phyloP scores from a whole-genome alignment of 2,329 filamentous ascomycete species.

The Aureobasidium leucospermi region DNA sequence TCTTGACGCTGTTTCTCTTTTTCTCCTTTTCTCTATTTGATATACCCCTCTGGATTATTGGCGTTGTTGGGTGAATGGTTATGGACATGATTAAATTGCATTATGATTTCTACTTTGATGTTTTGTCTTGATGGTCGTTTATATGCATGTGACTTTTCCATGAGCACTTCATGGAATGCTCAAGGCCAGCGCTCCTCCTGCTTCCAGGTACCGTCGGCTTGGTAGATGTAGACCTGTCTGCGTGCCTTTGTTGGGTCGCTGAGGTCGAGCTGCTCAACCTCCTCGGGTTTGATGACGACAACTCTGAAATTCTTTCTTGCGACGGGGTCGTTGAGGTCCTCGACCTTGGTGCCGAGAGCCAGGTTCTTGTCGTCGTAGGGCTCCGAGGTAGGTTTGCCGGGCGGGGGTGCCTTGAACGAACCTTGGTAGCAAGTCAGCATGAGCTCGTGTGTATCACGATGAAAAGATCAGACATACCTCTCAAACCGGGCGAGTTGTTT shows the following conservation, averaged over 20 bases:
- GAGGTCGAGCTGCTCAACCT: slow-evolving; percentile 69
- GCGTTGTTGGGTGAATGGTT: not conserved
- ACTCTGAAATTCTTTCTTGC: slow-evolving; percentile 75
- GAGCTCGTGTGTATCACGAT: not conserved
- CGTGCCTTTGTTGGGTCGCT: slow-evolving; percentile 55
- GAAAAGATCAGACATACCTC: slow-evolving; percentile 43
- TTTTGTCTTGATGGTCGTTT: not conserved
- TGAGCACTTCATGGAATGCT: slow-evolving; percentile 12
- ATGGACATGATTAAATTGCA: not conserved
- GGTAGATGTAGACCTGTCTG: slow-evolving; percentile 61
- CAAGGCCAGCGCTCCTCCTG: slow-evolving; percentile 62
- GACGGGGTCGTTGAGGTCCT: slow-evolving; percentile 60
- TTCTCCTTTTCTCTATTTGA: not conserved
- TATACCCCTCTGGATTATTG: slow-evolving; percentile 2
- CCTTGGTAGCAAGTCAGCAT: slow-evolving; percentile 31
- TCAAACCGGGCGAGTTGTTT: slow-evolving; percentile 73
- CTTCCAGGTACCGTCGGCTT: slow-evolving; percentile 53
- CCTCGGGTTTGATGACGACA: slow-evolving; percentile 74
- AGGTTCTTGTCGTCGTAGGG: slow-evolving; percentile 38
- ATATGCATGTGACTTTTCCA: not conserved
- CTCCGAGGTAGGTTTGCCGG: slow-evolving; percentile 38
- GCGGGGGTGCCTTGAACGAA: slow-evolving; percentile 56
- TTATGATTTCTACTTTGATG: not conserved
- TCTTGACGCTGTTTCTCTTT: not conserved
- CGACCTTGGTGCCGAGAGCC: slow-evolving; percentile 56